Evolutionary conservation across 768 basidiomycete species (phyloP), one percentile per base, ranked within the genome.

Genomic region (Mycena alexandri): DNA sequence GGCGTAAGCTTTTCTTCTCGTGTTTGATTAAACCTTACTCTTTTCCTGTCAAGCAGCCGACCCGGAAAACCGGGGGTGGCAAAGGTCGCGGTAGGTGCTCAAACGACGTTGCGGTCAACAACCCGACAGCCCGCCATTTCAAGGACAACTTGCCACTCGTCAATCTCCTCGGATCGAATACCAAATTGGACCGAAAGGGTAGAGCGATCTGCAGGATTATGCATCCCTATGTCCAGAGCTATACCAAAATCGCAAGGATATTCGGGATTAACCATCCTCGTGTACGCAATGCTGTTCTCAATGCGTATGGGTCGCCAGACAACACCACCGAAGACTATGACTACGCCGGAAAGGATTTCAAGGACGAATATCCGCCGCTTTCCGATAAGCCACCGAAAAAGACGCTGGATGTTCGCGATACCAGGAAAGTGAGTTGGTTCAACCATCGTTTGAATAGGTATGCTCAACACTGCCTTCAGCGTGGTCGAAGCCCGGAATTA

Each of bases 181-280:
- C 14, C 51, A 50, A 14, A 46, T n/a, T 66, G 19, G 59, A 66
- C 29, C 65, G 65, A 44, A 60, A 55, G 41, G 65, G 65, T 13
- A 24, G 58, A 33, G 65, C 65, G n/a, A 66, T 66, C 19, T 66
- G 59, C 33, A 36, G 65, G 36, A 66, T 66, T 9, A 25, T 66
- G 25, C n/a, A 66, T 38, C 65, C 36, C 3, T 46, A 61, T 17
- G 2, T 66, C 10, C 12, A 14, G n/a, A 66, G 29, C 53, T 66
- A 66, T 24, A 54, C 52, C 5, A 61, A 61, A 56, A 55, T 66
- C 25, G 65, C 44, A 3, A 5, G 9, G 16, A 43, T 66, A 17
- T 66, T 61, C 41, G 65, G 58, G 12, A 61, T 56, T 12, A 33
- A 36, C 0, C 58, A 55, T 52, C 29, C 3, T 1, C 58, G 58